Conservation (phyloP, 768 basidiomycete species). For the Russula earlei region DNA sequence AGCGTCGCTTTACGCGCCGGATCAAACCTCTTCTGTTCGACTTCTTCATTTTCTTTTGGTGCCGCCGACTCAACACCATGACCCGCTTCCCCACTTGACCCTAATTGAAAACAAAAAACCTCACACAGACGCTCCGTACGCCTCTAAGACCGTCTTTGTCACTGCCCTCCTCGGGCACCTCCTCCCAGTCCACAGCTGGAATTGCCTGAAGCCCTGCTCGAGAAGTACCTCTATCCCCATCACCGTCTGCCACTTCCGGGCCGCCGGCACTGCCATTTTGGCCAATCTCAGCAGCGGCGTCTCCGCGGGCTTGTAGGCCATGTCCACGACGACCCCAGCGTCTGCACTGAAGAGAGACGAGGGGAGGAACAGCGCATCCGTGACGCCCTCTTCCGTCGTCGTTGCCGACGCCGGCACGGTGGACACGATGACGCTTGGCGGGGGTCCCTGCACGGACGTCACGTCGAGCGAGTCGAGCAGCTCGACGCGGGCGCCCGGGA, state of each 20-base stretch:
- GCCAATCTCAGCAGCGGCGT: constrained; percentile 76
- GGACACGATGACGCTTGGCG: constrained; percentile 72
- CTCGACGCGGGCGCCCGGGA: constrained; percentile 55
- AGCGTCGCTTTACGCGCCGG: too few relatives aligned
- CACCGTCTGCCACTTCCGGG: constrained; percentile 55
- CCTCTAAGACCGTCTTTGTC: constrained; percentile 38
- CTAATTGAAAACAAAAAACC: neutral
- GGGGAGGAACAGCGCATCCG: constrained; percentile 42
- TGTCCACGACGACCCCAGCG: constrained; percentile 79
- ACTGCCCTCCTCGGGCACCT: constrained; percentile 43
- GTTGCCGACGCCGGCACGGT: constrained; percentile 74
- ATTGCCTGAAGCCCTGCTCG: constrained; percentile 84
- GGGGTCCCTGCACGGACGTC: constrained; percentile 36
- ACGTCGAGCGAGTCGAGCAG: constrained; percentile 48
- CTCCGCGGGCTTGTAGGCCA: constrained; percentile 86
- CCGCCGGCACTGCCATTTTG: constrained; percentile 30
- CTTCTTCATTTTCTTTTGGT: neutral
- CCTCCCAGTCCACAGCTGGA: constrained; percentile 72
- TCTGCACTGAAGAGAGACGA: constrained; percentile 43
- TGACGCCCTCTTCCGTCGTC: constrained; percentile 28
- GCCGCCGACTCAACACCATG: too few relatives aligned
- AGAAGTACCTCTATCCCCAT: constrained; percentile 77
- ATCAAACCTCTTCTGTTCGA: too few relatives aligned
- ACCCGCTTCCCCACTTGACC: neutral
- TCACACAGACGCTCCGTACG: constrained; percentile 27